These are phyloP conservation scores for Boletellus sp. DNA, from an alignment of 768 basidiomycete species.

Conservation along the genomic window DNA sequence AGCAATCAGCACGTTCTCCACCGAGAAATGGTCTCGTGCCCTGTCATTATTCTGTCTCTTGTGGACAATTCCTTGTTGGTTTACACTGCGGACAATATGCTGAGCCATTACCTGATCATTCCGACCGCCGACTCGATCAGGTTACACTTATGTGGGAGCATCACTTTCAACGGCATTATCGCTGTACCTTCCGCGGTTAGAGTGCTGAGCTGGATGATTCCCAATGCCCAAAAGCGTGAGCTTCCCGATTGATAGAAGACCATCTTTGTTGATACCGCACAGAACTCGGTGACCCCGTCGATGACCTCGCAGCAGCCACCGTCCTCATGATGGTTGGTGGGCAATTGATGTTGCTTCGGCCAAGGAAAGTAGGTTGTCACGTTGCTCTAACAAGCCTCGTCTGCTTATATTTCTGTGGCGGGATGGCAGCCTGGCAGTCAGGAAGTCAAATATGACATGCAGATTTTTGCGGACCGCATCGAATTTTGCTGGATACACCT, in stretches of 20 bases:
- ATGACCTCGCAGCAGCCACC: constrained; percentile 90
- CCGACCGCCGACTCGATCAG: constrained; percentile 81
- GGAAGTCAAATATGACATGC: constrained; percentile 96
- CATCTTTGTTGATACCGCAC: constrained; percentile 11
- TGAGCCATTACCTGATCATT: constrained; percentile 88
- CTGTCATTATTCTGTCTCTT: constrained; percentile 83
- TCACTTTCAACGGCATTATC: constrained; percentile 89
- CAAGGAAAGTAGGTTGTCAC: constrained; percentile 63
- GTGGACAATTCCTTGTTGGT: constrained; percentile 94
- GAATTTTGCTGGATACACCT: constrained; percentile 99
- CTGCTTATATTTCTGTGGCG: background rate
- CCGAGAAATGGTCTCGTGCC: constrained; percentile 68
- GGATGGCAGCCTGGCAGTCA: constrained; percentile 65
- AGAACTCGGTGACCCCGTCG: constrained; percentile 93
- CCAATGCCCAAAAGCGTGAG: constrained; percentile 87
- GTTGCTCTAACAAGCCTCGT: background rate
- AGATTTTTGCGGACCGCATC: constrained; percentile 93
- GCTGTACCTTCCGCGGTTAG: constrained; percentile 78
- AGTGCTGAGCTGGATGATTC: constrained; percentile 96
- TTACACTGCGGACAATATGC: constrained; percentile 90
- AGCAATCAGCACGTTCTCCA: constrained; percentile 80
- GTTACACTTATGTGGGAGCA: constrained; percentile 89
- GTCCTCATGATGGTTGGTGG: constrained; percentile 95
- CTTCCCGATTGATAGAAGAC: constrained; percentile 7
- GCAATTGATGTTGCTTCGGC: constrained; percentile 82